Conservation (phyloP, 495 filamentous ascomycete genomes). For the Xylaria grammica region DNA sequence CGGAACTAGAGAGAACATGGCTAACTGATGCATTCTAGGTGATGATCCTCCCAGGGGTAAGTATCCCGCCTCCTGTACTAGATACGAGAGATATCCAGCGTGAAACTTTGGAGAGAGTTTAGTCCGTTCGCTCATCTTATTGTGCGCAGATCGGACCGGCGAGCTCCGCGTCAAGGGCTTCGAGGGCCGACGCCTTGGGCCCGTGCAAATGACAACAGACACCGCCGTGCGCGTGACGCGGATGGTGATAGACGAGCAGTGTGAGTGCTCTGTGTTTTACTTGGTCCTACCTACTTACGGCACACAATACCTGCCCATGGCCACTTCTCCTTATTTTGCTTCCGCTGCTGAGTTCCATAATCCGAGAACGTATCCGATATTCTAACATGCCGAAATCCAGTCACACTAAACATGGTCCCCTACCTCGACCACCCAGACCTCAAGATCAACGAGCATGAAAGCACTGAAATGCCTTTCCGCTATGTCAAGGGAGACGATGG, state of each 20-base stretch:
- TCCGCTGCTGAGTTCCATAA: no score
- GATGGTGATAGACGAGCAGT: slow-evolving; percentile 80
- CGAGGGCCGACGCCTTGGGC: slow-evolving; percentile 82
- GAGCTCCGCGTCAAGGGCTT: slow-evolving; percentile 94
- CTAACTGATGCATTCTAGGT: slow-evolving; percentile 55
- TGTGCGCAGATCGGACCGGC: slow-evolving; percentile 77
- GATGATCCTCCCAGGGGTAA: slow-evolving; percentile 95
- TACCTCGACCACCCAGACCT: slow-evolving; percentile 90
- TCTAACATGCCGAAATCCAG: slow-evolving; percentile 46
- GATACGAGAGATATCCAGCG: background rate
- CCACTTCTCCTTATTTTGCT: background rate
- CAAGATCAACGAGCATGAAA: slow-evolving; percentile 86
- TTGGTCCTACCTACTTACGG: background rate
- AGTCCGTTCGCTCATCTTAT: background rate
- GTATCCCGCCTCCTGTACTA: slow-evolving; percentile 26
- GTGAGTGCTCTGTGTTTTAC: slow-evolving; percentile 49
- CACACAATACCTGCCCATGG: background rate
- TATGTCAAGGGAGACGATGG: slow-evolving; percentile 81
- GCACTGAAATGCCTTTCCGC: slow-evolving; percentile 95
- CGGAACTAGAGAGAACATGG: background rate
- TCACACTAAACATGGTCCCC: slow-evolving; percentile 72
- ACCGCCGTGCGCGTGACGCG: slow-evolving; percentile 94
- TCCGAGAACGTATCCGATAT: background rate
- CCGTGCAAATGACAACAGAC: slow-evolving; percentile 98
- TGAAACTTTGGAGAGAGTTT: slow-evolving; percentile 3